Base-by-base conservation (phyloP, 345 rosid species). In the Ceriops tagal region DNA sequence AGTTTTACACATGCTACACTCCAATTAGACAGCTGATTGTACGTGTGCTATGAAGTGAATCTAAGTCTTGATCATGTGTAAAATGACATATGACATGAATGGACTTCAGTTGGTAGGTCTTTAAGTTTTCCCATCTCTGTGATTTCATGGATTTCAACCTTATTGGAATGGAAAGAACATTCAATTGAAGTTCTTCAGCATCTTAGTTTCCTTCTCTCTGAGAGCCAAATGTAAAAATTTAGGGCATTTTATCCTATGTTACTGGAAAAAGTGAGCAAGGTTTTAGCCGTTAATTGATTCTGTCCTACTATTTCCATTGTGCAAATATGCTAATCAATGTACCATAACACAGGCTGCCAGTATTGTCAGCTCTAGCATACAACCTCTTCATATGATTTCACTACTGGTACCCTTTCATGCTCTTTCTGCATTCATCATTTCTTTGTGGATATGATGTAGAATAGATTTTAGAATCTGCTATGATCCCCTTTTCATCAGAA, bases 321-420 rank as follows among this genome's bases (percentile, higher is more conserved):
- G 65, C 18, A 32, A 47, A 18, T 10, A 20, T 22, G 49, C 68
- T n/a, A 62, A 53, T 28, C 52, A 11, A 10, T 27, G 51, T 67
- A 6, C 43, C 22, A 22, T 61, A 43, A 66, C 31, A 31, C 79
- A 86, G 90, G 82, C 43, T 74, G 86, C 86, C 70, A 77, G 79
- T 71, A 62, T 80, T 61, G 27, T 87, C 65, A 76, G 73, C 80
- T 82, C 87, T 22, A 79, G 83, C 86, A 68, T 84, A 61, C 91
- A 87, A 52, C 91, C 91, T 78, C 78, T 83, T 65, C 80, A 69
- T 52, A 83, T 81, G 88, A 13, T 72, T 52, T 68, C 79, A 34
- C 13, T 80, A 28, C 72, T 74, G 87, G 91, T 84, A 81, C 67
- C 20, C 28, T 46, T 34, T 20, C 31, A 27, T 21, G 4, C 35